Evolutionary conservation across 2,329 filamentous ascomycete genomes (phyloP), one percentile per base, ranked within the genome.

Genomic region (Curvularia lunata): DNA sequence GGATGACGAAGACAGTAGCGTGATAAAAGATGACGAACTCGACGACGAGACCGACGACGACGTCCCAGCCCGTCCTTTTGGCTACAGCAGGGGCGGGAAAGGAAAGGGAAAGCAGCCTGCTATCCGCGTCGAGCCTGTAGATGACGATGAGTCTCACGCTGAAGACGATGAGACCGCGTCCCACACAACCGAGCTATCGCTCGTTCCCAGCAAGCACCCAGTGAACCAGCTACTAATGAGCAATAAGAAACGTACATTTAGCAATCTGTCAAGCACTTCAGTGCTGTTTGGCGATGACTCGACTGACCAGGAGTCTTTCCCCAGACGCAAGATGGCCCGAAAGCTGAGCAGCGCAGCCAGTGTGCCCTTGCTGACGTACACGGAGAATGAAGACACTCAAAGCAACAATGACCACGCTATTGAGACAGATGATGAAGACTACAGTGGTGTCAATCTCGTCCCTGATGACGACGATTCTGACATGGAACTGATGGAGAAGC

Each of bases 381-480:
- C 70, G 48, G 63, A 71, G 57, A 61, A 63, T 58, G 63, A 68
- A 32, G 56, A 60, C 8, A 42, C 55, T 13, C 59, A 63, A 53
- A 50, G 64, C 48, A 58, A 62, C n/a, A 61, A 65, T 61, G 75
- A 77, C 45, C 74, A 76, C 63, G 74, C 72, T 43, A 75, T 77
- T 49, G 73, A 75, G 49, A 73, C 67, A 54, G 74, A 77, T 49
- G 75, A 77, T 61, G 76, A 78, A 61, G 86, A 88, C 58, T 90
- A 92, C 69, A 86, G 84, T 52, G 88, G 86, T 37, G 88, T 96
- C 58, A 90, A 94, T 72, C 86, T 92, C 49, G 89, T 96, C 59
- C 91, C 86, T 65, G 91, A 93, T 67, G 71, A 74, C 42, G 88
- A 86, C 10, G 91, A 93, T 61, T 88, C 91, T 63, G 91, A 94